A percentile compares a stretch with the other conserved stretches of the same genome.
These are phyloP conservation scores for Dysphania ambrosioides DNA, from an alignment of 148 eudicot genomes.

Conservation along the genomic window DNA sequence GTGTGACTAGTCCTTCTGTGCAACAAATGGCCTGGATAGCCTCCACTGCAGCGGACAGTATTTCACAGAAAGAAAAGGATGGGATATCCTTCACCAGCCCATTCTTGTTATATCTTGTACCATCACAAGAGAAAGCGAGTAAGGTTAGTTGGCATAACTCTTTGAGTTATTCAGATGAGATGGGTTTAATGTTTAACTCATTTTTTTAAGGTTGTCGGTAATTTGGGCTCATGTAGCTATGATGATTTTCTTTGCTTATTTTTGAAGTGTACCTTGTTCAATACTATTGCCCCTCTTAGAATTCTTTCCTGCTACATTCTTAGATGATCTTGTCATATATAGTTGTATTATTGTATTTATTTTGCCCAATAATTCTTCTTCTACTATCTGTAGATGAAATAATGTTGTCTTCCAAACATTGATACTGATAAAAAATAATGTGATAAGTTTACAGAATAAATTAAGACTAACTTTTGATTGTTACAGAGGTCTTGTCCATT, in stretches of 20 bases:
- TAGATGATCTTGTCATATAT: background rate
- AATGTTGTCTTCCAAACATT: background rate
- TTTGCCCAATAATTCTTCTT: background rate
- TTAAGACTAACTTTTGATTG: background rate
- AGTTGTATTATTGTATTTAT: no score
- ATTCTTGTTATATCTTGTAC: conserved; percentile 68
- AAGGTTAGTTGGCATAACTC: conserved; percentile 41
- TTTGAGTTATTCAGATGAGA: background rate
- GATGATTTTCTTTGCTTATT: background rate
- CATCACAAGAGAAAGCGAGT: conserved; percentile 75
- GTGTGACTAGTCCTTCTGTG: conserved; percentile 45
- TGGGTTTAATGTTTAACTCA: background rate
- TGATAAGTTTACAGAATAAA: background rate
- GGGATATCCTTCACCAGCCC: conserved; percentile 50
- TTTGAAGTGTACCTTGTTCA: background rate
- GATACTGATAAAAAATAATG: background rate
- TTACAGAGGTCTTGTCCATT: background rate
- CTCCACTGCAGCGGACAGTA: conserved; percentile 71
- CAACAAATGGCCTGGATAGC: conserved; percentile 90
- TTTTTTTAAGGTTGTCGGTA: background rate
- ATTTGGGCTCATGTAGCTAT: background rate
- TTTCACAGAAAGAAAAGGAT: conserved; percentile 70
- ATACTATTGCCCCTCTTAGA: background rate
- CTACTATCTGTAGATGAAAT: background rate
- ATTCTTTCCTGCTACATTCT: no score